Evolutionary conservation across 2,329 filamentous ascomycete species (phyloP), one percentile per base, ranked within the genome.

Genomic region (Sarocladium kiliense): DNA sequence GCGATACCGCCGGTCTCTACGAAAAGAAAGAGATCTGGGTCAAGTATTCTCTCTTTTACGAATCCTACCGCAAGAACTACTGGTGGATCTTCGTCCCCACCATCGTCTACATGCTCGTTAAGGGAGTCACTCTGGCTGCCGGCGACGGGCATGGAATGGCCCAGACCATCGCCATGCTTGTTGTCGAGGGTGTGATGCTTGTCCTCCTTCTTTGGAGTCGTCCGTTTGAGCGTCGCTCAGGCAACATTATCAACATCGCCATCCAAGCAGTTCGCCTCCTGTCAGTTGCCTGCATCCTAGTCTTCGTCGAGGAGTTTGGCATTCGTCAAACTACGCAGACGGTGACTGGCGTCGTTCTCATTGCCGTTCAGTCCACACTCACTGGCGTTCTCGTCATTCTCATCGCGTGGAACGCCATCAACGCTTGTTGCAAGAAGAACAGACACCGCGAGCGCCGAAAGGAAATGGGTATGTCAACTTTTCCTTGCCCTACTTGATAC

Each of bases 31-130:
- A 88, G 57, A 86, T 87, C 39, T 97, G 94, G 92, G 80, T 90
- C 69, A 96, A 94, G 76, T 99, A 99, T 79, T 94, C 89, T 65
- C 79, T 97, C 59, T 97, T 99, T 75, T 99, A 99, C 76, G 94
- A 97, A 65, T 87, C 87, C 63, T 97, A 96, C 79, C 91, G 91
- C 75, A 91, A 89, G 71, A 84, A 86, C 63, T 96, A 93, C 76
- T 99, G 94, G 94, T 97, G 93, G 93, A 74, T 97, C 23, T 97
- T 99, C 67, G 80, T 97, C 14, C 94, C 94, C 0, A 78, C 82
- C 58, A 96, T 97, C 65, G 58, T 91, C 60, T 97, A 97, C 77
- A 88, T 92, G 77, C 91, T 97, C 66, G 86, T 85, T 67, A 94
- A 94, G 74, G 92, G 93, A 55, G 87, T 85, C 58, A 84, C 93